Conservation (phyloP, 2,329 filamentous ascomycete genomes). For the Zymoseptoria crescenta region DNA sequence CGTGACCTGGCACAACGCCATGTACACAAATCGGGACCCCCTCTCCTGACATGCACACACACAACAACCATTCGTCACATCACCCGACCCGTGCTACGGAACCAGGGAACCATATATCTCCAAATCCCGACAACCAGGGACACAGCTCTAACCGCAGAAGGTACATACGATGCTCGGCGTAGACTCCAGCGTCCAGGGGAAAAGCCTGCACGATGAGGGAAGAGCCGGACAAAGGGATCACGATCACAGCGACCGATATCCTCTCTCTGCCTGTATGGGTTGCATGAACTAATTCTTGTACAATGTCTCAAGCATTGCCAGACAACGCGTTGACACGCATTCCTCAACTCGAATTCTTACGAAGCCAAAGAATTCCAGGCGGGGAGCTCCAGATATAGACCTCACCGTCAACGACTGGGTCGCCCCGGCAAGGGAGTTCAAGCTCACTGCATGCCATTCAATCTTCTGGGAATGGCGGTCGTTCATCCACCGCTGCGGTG, state of each 20-base stretch:
- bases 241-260: neutral
- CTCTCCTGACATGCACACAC: neutral
- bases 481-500: neutral
- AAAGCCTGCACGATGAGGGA: neutral
- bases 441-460: constrained; percentile 25
- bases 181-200: neutral
- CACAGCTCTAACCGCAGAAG: neutral
- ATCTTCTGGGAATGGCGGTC: constrained; percentile 22
- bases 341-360: neutral
- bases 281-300: neutral
- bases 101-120: neutral
- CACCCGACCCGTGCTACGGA: neutral
- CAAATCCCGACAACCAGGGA: neutral
- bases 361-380: neutral
- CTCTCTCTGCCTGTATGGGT: no score
- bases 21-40: neutral
- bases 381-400: neutral
- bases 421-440: constrained; percentile 23
- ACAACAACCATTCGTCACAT: neutral
- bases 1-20: neutral
- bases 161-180: no score
- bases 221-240: neutral
- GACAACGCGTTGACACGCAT: neutral
- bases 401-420: constrained; percentile 1
- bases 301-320: neutral